Evolutionary conservation across 2,329 filamentous ascomycete genomes (phyloP).

Genomic region (Akanthomyces dipterigenus): DNA sequence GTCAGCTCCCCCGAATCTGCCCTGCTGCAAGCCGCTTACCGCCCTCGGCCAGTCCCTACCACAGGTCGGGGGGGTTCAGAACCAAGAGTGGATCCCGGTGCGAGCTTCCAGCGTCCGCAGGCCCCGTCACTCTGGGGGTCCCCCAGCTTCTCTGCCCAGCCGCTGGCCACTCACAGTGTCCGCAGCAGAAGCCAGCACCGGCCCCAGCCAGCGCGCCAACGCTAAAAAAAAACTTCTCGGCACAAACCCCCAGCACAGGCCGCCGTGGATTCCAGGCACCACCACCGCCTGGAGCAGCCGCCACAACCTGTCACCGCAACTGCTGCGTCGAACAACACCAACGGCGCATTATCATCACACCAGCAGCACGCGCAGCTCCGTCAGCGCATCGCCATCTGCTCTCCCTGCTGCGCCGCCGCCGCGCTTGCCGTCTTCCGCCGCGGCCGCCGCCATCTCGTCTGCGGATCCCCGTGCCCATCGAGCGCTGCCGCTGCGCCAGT

Average conservation of each 20-base stretch:
- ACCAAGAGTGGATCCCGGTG: not conserved
- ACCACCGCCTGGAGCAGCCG: not conserved
- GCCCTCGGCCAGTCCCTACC: not conserved
- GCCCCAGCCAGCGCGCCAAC: not conserved
- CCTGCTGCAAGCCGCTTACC: not conserved
- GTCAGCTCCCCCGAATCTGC: not conserved
- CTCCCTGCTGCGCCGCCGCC: not conserved
- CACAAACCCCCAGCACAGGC: not conserved
- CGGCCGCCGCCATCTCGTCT: not conserved
- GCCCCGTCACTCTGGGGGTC: not conserved
- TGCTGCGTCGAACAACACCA: slow-evolving; percentile 1
- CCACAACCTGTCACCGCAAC: not conserved
- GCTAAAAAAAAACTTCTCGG: slow-evolving; percentile 8
- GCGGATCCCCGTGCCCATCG: not conserved
- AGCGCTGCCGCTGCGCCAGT: slow-evolving; percentile 5
- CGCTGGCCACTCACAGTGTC: not conserved
- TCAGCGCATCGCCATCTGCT: slow-evolving; percentile 9
- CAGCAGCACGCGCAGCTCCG: slow-evolving; percentile 4
- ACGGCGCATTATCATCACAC: not conserved
- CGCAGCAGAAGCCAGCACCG: not conserved
- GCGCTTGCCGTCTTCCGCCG: not conserved
- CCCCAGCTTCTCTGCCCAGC: not conserved
- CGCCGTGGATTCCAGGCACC: slow-evolving; percentile 5
- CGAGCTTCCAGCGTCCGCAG: slow-evolving; percentile 1
- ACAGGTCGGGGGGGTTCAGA: not conserved